Base-by-base conservation (phyloP, 1,139 yeast species). In the Tardiomyces digboiensis region DNA sequence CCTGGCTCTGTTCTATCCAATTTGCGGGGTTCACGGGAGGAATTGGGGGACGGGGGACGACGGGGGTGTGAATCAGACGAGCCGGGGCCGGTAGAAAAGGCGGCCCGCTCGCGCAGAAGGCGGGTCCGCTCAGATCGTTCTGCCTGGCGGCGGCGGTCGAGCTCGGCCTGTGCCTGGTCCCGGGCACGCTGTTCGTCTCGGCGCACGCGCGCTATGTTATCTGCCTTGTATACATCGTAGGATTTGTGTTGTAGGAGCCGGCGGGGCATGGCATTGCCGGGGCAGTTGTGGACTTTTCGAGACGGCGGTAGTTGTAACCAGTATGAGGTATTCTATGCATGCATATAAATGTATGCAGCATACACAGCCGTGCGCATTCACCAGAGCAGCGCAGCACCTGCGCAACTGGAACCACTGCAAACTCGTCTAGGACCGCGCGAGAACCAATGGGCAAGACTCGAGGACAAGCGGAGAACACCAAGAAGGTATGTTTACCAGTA, bases 391-490 rank as follows among this genome's bases (percentile, higher is more conserved):
- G n/a, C n/a, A n/a, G n/a, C n/a, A n/a, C n/a, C n/a, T n/a, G n/a
- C n/a, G n/a, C n/a, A n/a, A n/a, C n/a, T n/a, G n/a, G n/a, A n/a
- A n/a, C n/a, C n/a, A n/a, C n/a, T n/a, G n/a, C n/a, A n/a, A n/a
- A n/a, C n/a, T n/a, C n/a, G n/a, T n/a, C n/a, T n/a, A n/a, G n/a
- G n/a, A n/a, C n/a, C n/a, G n/a, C n/a, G n/a, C n/a, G n/a, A 13
- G 10, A 38, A 20, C 48, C 36, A 48, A 78, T 78, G 84, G 83
- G 82, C 20, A 78, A 78, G 62, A 72, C 55, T 19, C 52, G 75
- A 56, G 59, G 57, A 40, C 70, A 68, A 36, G 77, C 72, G 40
- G 83, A 77, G 55, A 78, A 78, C 64, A 59, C 77, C 21, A 78
- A 78, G 62, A 79, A 79, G 61, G 62, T 57, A 44, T 20, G 57